Percentiles rank a stretch among this genome's conserved stretches.
Evolutionary conservation across 495 filamentous ascomycete species (phyloP).

Genomic region (Penicillium soppii): DNA sequence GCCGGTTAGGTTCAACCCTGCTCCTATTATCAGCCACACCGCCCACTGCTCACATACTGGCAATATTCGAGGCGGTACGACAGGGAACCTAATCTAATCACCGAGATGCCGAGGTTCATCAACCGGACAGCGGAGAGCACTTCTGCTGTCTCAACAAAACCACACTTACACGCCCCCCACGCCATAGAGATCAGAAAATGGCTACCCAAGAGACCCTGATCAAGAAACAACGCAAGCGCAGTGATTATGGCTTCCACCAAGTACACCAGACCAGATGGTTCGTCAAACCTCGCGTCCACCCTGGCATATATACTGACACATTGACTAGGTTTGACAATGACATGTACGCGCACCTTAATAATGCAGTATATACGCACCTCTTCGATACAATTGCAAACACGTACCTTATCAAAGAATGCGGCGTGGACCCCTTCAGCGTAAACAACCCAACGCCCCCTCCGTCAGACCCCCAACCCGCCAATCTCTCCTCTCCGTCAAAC

Average conservation of each 20-base stretch:
- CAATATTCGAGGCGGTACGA: neutral
- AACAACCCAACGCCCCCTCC: constrained; percentile 29
- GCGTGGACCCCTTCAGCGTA: constrained; percentile 63
- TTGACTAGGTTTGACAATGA: constrained; percentile 81
- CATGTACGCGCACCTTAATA: constrained; percentile 90
- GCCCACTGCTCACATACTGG: no score
- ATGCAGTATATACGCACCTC: constrained; percentile 77
- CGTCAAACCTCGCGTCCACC: constrained; percentile 5
- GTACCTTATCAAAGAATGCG: constrained; percentile 81
- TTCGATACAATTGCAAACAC: constrained; percentile 88
- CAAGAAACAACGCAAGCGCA: constrained; percentile 60
- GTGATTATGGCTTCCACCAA: constrained; percentile 76
- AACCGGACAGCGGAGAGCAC: constrained; percentile 11
- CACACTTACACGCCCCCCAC: no score
- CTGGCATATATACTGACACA: neutral
- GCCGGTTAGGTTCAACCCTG: no score
- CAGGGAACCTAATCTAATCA: constrained; percentile 22
- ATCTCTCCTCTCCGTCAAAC: constrained; percentile 7
- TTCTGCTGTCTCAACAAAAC: neutral
- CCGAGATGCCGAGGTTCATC: constrained; percentile 20
- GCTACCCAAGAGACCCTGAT: constrained; percentile 41
- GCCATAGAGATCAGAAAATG: no score
- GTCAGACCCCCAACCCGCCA: neutral
- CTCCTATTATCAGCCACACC: no score
- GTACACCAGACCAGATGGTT: constrained; percentile 91